Evolutionary conservation across 2,329 filamentous ascomycete species (phyloP).

Genomic region (Xylariaceae sp.): DNA sequence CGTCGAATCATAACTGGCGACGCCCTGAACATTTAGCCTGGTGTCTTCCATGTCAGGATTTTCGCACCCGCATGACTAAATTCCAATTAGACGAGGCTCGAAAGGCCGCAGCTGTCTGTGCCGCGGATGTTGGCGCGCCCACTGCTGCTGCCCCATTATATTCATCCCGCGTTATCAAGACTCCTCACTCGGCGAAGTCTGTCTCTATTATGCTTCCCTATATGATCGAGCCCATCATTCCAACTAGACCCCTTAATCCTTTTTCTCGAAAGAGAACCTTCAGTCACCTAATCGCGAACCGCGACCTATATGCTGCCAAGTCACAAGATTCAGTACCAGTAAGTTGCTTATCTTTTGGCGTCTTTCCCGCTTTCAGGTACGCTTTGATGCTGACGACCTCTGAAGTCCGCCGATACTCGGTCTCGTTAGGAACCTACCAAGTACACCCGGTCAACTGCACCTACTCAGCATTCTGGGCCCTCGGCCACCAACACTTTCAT

Average conservation of each 20-base stretch:
- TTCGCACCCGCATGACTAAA: background rate
- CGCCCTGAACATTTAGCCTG: background rate
- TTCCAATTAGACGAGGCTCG: background rate
- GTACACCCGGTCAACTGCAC: background rate
- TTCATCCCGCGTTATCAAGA: slow-evolving; percentile 1
- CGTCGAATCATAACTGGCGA: slow-evolving; percentile 8
- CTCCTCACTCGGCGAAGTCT: slow-evolving; percentile 5
- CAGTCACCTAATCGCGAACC: background rate
- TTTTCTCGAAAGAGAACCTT: slow-evolving; percentile 7
- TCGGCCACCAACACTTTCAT: no score
- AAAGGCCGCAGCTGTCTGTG: background rate
- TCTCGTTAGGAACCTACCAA: slow-evolving; percentile 18
- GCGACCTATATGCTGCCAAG: no score
- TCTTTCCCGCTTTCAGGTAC: background rate
- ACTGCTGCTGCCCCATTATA: background rate
- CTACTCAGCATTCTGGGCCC: background rate
- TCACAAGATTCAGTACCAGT: no score
- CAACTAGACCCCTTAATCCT: background rate
- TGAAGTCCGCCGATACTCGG: slow-evolving; percentile 2
- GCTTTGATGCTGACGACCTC: slow-evolving; percentile 4
- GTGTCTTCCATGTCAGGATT: slow-evolving; percentile 1
- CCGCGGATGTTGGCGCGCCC: slow-evolving; percentile 1
- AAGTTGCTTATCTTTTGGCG: slow-evolving; percentile 1
- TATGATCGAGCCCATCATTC: slow-evolving; percentile 1
- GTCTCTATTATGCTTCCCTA: slow-evolving; percentile 16